Conservation (phyloP, 352 stramenopile species). For the Pythium folliculosum region DNA sequence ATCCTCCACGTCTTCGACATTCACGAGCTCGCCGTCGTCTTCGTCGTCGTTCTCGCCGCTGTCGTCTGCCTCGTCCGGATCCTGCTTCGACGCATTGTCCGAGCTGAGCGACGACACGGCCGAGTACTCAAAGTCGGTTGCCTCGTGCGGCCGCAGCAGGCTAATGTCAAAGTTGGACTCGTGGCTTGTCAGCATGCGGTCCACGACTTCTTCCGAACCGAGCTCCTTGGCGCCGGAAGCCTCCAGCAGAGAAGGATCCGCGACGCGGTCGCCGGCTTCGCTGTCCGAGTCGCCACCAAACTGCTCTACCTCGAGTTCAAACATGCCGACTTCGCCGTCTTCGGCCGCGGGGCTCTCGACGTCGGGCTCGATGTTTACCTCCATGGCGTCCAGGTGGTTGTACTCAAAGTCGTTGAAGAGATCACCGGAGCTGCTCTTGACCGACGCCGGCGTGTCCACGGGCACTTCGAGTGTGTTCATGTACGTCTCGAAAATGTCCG, state of each 20-base stretch:
- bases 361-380: conserved; percentile 33
- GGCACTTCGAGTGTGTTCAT: conserved; percentile 87
- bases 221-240: neutral
- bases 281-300: conserved; percentile 29
- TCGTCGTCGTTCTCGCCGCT: conserved; percentile 5
- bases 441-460: conserved; percentile 79
- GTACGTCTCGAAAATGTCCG: conserved; percentile 86
- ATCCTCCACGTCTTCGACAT: conserved; percentile 16
- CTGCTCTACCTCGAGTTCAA: conserved; percentile 31
- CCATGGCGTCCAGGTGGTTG: conserved; percentile 75
- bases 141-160: conserved; percentile 62
- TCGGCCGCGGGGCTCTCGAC: conserved; percentile 44
- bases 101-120: conserved; percentile 65
- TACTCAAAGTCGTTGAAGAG: conserved; percentile 85
- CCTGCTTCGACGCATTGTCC: conserved; percentile 17
- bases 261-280: conserved; percentile 15
- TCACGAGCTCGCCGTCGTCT: conserved; percentile 13
- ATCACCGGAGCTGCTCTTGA: conserved; percentile 69
- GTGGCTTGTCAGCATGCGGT: conserved; percentile 35
- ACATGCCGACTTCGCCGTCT: conserved; percentile 32
- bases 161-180: conserved; percentile 79
- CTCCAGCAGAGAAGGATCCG: conserved; percentile 7
- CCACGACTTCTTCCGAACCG: conserved; percentile 16
- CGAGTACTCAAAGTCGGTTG: conserved; percentile 66
- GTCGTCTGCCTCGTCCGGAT: conserved; percentile 3